These are phyloP conservation scores for Ceratocystis alfenasii DNA, from an alignment of 2,329 filamentous ascomycete species.

Conservation along the genomic window DNA sequence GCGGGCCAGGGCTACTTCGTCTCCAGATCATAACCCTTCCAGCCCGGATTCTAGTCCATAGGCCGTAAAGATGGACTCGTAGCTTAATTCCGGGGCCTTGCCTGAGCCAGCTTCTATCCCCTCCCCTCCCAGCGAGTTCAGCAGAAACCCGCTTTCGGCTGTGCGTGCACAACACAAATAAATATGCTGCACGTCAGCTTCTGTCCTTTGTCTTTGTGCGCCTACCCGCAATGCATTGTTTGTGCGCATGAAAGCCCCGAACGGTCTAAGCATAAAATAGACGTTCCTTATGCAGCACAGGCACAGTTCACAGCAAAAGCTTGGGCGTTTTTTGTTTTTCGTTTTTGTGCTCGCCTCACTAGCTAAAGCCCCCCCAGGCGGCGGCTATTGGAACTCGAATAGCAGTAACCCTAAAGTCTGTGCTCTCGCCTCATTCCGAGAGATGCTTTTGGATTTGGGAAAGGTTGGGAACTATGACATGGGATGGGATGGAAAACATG, in stretches of 20 bases:
- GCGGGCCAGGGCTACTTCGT: neutral
- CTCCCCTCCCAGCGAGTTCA: no score
- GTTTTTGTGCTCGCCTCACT: neutral
- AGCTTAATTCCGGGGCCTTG: no score
- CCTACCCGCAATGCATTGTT: conserved; percentile 6
- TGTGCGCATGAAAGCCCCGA: neutral
- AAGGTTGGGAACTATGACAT: neutral
- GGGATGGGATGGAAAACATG: neutral
- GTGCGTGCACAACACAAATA: neutral
- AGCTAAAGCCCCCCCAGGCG: neutral
- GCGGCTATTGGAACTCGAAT: neutral
- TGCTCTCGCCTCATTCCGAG: conserved; percentile 8
- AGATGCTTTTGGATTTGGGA: neutral
- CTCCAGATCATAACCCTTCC: neutral
- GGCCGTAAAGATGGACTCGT: no score
- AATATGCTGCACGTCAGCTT: neutral
- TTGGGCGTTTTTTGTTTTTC: neutral
- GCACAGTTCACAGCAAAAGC: neutral
- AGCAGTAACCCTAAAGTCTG: neutral
- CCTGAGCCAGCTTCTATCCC: no score
- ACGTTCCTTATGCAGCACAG: conserved; percentile 6
- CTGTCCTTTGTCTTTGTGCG: neutral
- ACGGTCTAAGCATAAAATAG: neutral
- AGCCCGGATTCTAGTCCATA: no score
- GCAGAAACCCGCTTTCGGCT: neutral